A percentile compares a stretch with the other conserved stretches of the same genome.
Evolutionary conservation across 2,329 filamentous ascomycete genomes (phyloP).

Genomic region (Paecilomyces fulvus): DNA sequence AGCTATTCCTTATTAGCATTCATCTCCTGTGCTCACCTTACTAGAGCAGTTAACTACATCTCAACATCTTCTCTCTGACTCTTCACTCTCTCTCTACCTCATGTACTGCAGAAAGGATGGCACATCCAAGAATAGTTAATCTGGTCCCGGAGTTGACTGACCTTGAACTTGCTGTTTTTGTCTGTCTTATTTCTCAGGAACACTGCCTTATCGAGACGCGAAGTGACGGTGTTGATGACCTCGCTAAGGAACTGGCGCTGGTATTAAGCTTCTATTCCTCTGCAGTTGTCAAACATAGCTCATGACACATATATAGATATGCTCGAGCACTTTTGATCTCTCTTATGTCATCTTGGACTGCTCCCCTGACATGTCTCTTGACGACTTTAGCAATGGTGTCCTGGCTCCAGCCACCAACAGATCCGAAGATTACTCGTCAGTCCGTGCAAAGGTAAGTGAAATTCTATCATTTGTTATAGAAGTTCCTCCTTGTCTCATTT

Average conservation of each 20-base stretch:
- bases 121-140: conserved; percentile 52
- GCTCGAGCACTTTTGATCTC: conserved; percentile 63
- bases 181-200: conserved; percentile 72
- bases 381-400: conserved; percentile 69
- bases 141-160: conserved; percentile 75
- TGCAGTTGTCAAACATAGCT: conserved; percentile 1
- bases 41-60: neutral
- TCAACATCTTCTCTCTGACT: neutral
- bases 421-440: conserved; percentile 6
- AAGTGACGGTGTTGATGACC: conserved; percentile 51
- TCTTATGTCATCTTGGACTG: conserved; percentile 64
- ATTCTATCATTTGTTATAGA: neutral
- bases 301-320: conserved; percentile 43
- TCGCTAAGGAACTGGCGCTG: conserved; percentile 66
- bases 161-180: conserved; percentile 74
- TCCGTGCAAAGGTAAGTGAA: neutral
- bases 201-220: conserved; percentile 82
- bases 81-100: neutral
- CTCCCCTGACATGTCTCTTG: conserved; percentile 62
- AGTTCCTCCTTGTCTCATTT: neutral
- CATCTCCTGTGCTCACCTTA: conserved; percentile 1
- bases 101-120: conserved; percentile 41
- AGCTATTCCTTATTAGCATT: neutral
- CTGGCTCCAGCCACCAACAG: conserved; percentile 37
- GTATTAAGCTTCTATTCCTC: conserved; percentile 33